Evolutionary conservation across 805 yeast genomes (phyloP).

Genomic region (Candida mattraensis): DNA sequence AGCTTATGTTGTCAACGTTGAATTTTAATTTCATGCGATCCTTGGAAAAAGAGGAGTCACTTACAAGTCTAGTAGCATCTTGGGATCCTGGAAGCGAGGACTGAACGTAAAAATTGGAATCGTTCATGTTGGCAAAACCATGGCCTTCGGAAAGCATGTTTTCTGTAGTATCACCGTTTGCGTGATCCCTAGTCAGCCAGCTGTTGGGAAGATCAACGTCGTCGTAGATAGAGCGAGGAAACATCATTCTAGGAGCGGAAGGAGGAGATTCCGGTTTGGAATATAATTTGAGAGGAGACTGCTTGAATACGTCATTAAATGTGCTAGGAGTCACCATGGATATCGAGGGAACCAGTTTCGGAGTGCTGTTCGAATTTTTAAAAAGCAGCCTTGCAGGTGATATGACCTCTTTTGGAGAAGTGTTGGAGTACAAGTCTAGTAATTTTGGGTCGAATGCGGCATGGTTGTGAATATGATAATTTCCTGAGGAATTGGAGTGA

Average conservation of each 20-base stretch:
- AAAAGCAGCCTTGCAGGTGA: slow-evolving; percentile 19
- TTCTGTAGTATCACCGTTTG: slow-evolving; percentile 18
- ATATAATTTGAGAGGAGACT: slow-evolving; percentile 16
- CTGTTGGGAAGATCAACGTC: slow-evolving; percentile 14
- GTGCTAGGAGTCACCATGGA: slow-evolving; percentile 11
- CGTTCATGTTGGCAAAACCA: slow-evolving; percentile 16
- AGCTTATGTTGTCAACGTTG: slow-evolving; percentile 17
- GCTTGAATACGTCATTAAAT: slow-evolving; percentile 14
- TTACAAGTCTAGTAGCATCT: slow-evolving; percentile 15
- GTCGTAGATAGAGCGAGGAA: slow-evolving; percentile 17
- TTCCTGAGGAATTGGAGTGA: slow-evolving; percentile 10
- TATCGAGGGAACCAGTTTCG: slow-evolving; percentile 7
- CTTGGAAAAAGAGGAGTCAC: slow-evolving; percentile 14
- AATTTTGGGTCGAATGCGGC: slow-evolving; percentile 17
- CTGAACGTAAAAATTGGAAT: slow-evolving; percentile 17
- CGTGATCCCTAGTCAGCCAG: slow-evolving; percentile 15
- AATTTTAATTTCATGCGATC: slow-evolving; percentile 10
- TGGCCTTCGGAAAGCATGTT: slow-evolving; percentile 15
- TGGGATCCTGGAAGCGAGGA: slow-evolving; percentile 21
- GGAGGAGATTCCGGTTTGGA: slow-evolving; percentile 13
- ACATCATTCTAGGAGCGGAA: slow-evolving; percentile 13
- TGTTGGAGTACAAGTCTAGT: slow-evolving; percentile 14
- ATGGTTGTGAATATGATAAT: slow-evolving; percentile 8
- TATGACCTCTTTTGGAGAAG: slow-evolving; percentile 18
- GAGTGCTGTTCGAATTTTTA: slow-evolving; percentile 13